Evolutionary conservation across 176 grass and related monocot genomes (phyloP).

Genomic region (Phragmites australis): DNA sequence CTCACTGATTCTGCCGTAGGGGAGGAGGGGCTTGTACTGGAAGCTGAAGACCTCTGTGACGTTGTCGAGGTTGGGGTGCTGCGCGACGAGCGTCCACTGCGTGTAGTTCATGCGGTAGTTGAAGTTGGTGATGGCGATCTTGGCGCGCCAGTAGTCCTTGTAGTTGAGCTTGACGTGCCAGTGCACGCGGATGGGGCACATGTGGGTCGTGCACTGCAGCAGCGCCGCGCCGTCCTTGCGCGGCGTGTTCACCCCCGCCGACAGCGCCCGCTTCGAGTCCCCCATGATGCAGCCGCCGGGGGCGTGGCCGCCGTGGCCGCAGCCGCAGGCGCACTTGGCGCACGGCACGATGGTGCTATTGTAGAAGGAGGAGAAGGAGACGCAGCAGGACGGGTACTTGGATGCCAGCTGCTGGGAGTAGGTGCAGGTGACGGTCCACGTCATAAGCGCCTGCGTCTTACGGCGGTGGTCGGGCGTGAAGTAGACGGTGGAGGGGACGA

Average conservation of each 20-base stretch:
- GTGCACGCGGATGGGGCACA: conserved; percentile 90
- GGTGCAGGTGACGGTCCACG: conserved; percentile 83
- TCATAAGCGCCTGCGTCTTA: conserved; percentile 91
- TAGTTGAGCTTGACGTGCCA: conserved; percentile 99
- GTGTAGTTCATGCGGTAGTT: conserved; percentile 97
- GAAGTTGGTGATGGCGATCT: conserved; percentile 88
- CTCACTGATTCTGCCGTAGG: conserved; percentile 72
- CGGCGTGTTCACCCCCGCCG: conserved; percentile 69
- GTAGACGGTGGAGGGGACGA: conserved; percentile 77
- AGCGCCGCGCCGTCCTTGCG: conserved; percentile 64
- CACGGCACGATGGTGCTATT: conserved; percentile 85
- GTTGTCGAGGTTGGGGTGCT: conserved; percentile 88
- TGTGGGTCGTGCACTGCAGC: conserved; percentile 80
- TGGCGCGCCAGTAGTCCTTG: conserved; percentile 93
- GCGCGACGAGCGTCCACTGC: conserved; percentile 82
- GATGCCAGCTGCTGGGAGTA: conserved; percentile 80
- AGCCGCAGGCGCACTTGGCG: conserved; percentile 74
- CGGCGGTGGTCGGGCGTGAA: conserved; percentile 62
- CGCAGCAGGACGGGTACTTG: conserved; percentile 72
- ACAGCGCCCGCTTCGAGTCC: conserved; percentile 56
- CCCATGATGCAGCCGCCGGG: conserved; percentile 45
- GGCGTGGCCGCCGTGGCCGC: conserved; percentile 48
- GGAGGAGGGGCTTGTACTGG: conserved; percentile 73
- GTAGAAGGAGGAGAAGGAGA: conserved; percentile 96
- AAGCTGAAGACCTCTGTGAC: conserved; percentile 90